A percentile compares a stretch with the other conserved stretches of the same genome.
Evolutionary conservation across 441 rosid genomes (phyloP).

Genomic region (Gossypium lobatum): DNA sequence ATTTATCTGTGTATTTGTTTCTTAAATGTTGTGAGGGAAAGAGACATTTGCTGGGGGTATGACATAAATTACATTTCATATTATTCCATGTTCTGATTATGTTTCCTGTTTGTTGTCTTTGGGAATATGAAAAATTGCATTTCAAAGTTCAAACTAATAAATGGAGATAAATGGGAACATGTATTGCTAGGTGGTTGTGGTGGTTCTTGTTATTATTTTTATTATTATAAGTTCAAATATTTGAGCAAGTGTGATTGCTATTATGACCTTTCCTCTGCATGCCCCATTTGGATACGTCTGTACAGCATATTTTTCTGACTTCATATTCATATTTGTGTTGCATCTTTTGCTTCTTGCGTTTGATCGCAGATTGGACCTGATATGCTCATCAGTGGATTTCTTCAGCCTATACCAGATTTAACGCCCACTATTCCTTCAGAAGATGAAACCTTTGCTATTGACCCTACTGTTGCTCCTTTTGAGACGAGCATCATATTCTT

Average conservation of each 20-base stretch:
- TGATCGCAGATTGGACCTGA: conserved; percentile 77
- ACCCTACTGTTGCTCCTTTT: conserved; percentile 63
- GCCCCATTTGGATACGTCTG: not conserved
- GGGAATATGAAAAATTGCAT: not conserved
- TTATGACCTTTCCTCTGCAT: not conserved
- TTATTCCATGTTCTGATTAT: not conserved
- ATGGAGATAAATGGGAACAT: not conserved
- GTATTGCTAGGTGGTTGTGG: not conserved
- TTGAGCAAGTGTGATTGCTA: not conserved
- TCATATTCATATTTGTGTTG: not conserved
- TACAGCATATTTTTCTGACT: not conserved
- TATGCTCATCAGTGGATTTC: conserved; percentile 87
- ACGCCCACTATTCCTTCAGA: conserved; percentile 74
- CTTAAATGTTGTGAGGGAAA: not conserved
- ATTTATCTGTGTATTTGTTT: not conserved
- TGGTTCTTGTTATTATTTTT: no score
- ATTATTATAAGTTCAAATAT: not conserved
- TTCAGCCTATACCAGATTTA: conserved; percentile 81
- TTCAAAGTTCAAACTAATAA: not conserved
- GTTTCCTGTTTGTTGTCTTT: conserved; percentile 6
- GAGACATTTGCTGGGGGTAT: not conserved
- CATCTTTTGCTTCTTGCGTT: conserved; percentile 13
- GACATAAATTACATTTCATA: not conserved
- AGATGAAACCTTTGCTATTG: conserved; percentile 77
- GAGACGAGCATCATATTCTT: conserved; percentile 74